Evolutionary conservation across 2,329 filamentous ascomycete species (phyloP).

Genomic region (Dactylella cylindrospora): DNA sequence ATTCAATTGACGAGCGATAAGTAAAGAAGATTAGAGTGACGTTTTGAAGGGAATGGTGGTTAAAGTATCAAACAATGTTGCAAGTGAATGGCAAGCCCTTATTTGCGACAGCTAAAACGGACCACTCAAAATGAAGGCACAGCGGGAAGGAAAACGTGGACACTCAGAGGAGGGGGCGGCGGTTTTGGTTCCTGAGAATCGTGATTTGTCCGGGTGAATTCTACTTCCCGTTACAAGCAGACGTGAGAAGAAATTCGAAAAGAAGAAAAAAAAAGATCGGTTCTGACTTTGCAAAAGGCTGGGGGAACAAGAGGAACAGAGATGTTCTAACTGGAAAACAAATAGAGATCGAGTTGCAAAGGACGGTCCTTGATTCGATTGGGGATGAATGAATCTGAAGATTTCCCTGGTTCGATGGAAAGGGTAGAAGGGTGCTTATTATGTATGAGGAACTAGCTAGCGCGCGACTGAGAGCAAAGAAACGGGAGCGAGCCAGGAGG

Average conservation of each 20-base stretch:
- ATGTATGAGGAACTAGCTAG: slow-evolving; percentile 44
- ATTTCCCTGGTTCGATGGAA: slow-evolving; percentile 42
- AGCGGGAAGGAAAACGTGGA: slow-evolving; percentile 40
- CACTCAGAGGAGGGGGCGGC: neutral
- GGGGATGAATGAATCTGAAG: slow-evolving; percentile 36
- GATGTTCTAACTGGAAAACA: slow-evolving; percentile 3
- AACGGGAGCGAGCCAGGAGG: slow-evolving; percentile 35
- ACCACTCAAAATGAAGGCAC: slow-evolving; percentile 18
- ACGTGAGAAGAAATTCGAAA: slow-evolving; percentile 1
- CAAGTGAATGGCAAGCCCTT: slow-evolving; percentile 23
- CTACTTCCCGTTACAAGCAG: slow-evolving; percentile 6
- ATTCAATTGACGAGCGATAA: slow-evolving; percentile 39
- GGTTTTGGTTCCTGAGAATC: slow-evolving; percentile 5
- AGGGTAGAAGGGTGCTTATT: slow-evolving; percentile 45
- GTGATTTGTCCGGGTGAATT: slow-evolving; percentile 31
- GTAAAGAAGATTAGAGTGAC: slow-evolving; percentile 36
- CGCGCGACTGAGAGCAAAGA: slow-evolving; percentile 40
- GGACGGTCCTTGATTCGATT: slow-evolving; percentile 17
- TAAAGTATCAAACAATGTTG: slow-evolving; percentile 13
- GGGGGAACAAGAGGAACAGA: slow-evolving; percentile 5
- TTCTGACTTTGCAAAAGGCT: slow-evolving; percentile 1
- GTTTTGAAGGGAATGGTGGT: slow-evolving; percentile 5
- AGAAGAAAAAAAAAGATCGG: slow-evolving; percentile 12
- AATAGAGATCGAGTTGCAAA: slow-evolving; percentile 18
- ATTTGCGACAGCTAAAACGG: slow-evolving; percentile 26